Base-by-base conservation (phyloP, 331 rosid species). In the Cucumis variabilis region DNA sequence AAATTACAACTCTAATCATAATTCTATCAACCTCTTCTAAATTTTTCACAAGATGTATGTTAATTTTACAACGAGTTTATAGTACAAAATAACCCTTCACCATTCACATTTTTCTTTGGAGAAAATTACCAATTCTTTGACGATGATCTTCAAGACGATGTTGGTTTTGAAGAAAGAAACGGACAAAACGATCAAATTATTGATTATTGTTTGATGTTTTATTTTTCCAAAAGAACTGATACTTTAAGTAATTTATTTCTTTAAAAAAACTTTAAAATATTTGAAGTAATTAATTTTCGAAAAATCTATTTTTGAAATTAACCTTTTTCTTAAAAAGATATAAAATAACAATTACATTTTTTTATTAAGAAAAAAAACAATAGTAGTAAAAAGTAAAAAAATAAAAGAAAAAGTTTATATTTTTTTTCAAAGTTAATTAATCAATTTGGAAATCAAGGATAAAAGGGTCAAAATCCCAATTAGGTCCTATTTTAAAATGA, bases 401-500 rank as follows among this genome's bases (percentile, higher is more conserved):
- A n/a, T n/a, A n/a, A n/a, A 41, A 0, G 7, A 41, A 37, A 37
- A 37, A 37, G 44, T 37, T 37, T 37, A 4, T 4, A 37, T 5
- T 37, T 37, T 37, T 5, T 44, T 44, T 44, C 9, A 44, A 41
- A 74, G 53, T 23, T 78, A 55, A 80, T 23, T 78, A 55, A 80
- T 80, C 85, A 27, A 80, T 28, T 80, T 80, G 50, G 25, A 80
- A 80, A 80, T 80, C 68, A 55, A 80, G 85, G 48, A 55, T 80
- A 21, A 63, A 63, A 63, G 9, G 69, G 51, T 80, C 85, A 46
- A 80, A 80, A 55, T 80, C 85, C 85, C 85, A 53, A 37, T 37
- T 37, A 28, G 17, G 24, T 50, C 84, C 66, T 15, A 27, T 17
- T 58, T 80, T 80, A n/a, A 28, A 80, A 16, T 27, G 28, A 1